phyloP scores from a whole-genome alignment of 139 green algal genomes.

The Tetradesmus obliquus region DNA sequence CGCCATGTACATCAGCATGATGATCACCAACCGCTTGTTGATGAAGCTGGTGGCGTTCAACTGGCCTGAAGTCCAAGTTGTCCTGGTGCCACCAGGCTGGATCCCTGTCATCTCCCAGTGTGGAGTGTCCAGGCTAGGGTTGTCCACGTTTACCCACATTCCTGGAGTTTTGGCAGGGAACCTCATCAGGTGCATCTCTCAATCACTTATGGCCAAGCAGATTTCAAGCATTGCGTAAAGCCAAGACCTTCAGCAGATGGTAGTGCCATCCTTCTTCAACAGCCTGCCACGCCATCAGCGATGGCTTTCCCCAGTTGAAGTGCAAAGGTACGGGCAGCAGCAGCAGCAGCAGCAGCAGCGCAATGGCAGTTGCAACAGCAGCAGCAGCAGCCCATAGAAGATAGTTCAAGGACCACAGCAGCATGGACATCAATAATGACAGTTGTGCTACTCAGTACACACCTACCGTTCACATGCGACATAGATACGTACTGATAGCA shows the following conservation, averaged over 20 bases:
- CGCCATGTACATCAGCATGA: no score
- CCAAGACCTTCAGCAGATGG: not conserved
- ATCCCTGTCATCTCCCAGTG: no score
- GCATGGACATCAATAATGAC: not conserved
- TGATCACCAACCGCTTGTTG: no score
- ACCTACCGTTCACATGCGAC: not conserved
- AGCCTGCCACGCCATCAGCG: not conserved
- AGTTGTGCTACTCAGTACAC: not conserved
- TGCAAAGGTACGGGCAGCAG: no score
- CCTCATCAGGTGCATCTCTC: not conserved
- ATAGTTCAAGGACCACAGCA: not conserved
- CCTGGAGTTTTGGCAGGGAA: no score
- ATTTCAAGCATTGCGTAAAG: not conserved
- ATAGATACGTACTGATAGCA: not conserved
- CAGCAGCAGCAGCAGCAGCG: not conserved
- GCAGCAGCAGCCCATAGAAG: not conserved
- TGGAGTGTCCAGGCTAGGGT: no score
- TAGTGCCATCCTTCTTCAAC: not conserved
- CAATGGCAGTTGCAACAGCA: not conserved
- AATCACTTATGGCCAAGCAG: not conserved
- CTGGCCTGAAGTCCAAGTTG: no score
- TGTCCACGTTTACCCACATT: no score
- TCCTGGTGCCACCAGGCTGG: no score
- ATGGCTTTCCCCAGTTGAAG: not conserved
- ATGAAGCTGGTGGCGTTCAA: no score